Evolutionary conservation across 2,329 filamentous ascomycete genomes (phyloP), one percentile per base, ranked within the genome.

Genomic region (Aspergillus glaucus): DNA sequence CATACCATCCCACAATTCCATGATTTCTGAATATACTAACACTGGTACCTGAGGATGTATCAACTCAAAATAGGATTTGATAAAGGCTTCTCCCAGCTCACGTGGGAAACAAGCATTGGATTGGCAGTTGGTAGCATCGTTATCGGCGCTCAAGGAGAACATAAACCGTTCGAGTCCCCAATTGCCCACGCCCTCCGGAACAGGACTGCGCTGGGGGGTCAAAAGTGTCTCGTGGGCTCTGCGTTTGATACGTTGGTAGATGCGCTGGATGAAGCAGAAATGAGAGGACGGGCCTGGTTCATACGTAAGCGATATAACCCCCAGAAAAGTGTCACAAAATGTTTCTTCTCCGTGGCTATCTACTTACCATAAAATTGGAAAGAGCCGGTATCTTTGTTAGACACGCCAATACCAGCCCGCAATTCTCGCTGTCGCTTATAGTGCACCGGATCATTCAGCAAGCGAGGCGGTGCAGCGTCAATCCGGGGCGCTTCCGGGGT

Each of bases 311-410:
- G 15, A 15, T 15, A 15, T 15, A 15, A 15, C 15, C 15, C 15
- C 15, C 15, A 15, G 15, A 15, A 22, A 22, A 22, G 5, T 22
- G 21, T 3, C 21, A 21, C 21, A 21, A 21, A 21, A 21, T 21
- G 15, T 1, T 21, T 21, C 21, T 21, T 21, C 10, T 10, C 3
- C 24, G 8, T 26, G 8, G 3, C 24, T 6, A 9, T 26, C 7
- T 26, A 26, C 24, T 26, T 39, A 55, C 53, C 53, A 12, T 51
- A 54, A 47, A 55, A 55, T 24, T 55, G 53, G 22, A 55, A 55
- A 8, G 50, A 45, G 2, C 53, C 53, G 2, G 49, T 54, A 12
- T 51, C 41, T 0, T 45, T 44, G 28, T 55, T 55, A 3, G 47
- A 47, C 3, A 54, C 45, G 2, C 53, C 53, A 24, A 55, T 55